Evolutionary conservation across 768 basidiomycete genomes (phyloP).

Genomic region (Suillus clintonianus): DNA sequence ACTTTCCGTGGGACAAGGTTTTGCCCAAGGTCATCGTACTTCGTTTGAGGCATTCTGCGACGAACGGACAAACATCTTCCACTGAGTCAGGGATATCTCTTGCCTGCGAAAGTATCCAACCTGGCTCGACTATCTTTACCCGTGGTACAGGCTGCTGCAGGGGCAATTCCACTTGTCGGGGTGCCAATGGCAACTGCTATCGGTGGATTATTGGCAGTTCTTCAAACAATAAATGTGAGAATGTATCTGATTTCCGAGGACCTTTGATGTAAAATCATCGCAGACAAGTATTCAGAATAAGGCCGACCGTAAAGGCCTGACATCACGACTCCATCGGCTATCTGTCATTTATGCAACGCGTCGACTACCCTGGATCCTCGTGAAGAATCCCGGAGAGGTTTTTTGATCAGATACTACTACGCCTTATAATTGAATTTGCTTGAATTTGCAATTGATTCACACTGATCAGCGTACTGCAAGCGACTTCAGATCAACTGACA

Average conservation of each 20-base stretch:
- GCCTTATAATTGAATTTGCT: no score
- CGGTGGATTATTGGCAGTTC: not conserved
- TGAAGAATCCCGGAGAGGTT: not conserved
- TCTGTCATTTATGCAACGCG: not conserved
- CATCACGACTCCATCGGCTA: not conserved
- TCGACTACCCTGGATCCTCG: not conserved
- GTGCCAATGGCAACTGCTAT: not conserved
- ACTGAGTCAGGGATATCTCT: not conserved
- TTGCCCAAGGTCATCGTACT: not conserved
- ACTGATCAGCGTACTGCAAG: no score
- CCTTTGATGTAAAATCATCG: not conserved
- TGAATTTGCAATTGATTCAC: no score
- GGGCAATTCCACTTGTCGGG: not conserved
- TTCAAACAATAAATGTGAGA: not conserved
- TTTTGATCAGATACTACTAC: no score
- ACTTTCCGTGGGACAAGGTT: not conserved
- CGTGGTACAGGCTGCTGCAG: not conserved
- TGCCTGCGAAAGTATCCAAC: not conserved
- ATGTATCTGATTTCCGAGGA: not conserved
- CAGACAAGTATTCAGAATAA: not conserved
- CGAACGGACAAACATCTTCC: not conserved
- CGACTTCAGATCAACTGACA: no score
- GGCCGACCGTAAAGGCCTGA: no score
- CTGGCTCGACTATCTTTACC: not conserved
- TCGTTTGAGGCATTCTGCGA: not conserved